Conservation (phyloP, 1,139 yeast genomes). For the Scheffersomyces illinoinensis region DNA sequence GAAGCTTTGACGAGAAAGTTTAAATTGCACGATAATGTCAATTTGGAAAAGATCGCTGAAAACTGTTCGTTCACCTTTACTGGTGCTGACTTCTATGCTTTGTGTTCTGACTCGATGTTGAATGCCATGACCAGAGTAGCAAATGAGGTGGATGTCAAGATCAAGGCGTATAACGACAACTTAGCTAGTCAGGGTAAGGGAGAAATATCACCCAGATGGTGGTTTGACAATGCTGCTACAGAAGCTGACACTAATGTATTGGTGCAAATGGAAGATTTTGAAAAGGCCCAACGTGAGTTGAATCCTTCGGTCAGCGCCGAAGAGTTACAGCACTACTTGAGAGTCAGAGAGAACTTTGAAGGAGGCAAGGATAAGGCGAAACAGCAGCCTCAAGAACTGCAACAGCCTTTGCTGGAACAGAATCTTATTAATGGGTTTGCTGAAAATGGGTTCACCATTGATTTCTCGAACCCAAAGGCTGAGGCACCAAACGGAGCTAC, state of each 20-base stretch:
- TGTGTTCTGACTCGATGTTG: conserved; percentile 92
- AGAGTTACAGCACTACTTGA: conserved; percentile 77
- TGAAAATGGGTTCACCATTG: conserved; percentile 1
- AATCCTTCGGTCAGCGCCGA: conserved; percentile 87
- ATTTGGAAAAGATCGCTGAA: conserved; percentile 61
- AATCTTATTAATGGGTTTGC: conserved; percentile 3
- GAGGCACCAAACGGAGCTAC: neutral
- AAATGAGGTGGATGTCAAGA: conserved; percentile 66
- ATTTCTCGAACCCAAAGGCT: neutral
- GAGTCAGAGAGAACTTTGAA: conserved; percentile 79
- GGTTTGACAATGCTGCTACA: conserved; percentile 86
- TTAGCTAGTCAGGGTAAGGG: conserved; percentile 29
- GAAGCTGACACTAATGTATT: conserved; percentile 65
- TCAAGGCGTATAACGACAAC: conserved; percentile 50
- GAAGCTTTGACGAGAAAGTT: conserved; percentile 90
- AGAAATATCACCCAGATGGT: conserved; percentile 69
- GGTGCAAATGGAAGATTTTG: conserved; percentile 73
- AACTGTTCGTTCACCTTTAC: conserved; percentile 86
- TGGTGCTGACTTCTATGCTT: conserved; percentile 96
- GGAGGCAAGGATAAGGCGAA: conserved; percentile 43
- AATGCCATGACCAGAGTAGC: conserved; percentile 95
- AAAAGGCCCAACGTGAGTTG: conserved; percentile 68
- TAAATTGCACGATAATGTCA: conserved; percentile 59
- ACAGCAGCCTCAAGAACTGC: conserved; percentile 2
- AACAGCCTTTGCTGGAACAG: neutral